These are phyloP conservation scores for Komagataella ulmi DNA, from an alignment of 805 yeast species.

Conservation along the genomic window DNA sequence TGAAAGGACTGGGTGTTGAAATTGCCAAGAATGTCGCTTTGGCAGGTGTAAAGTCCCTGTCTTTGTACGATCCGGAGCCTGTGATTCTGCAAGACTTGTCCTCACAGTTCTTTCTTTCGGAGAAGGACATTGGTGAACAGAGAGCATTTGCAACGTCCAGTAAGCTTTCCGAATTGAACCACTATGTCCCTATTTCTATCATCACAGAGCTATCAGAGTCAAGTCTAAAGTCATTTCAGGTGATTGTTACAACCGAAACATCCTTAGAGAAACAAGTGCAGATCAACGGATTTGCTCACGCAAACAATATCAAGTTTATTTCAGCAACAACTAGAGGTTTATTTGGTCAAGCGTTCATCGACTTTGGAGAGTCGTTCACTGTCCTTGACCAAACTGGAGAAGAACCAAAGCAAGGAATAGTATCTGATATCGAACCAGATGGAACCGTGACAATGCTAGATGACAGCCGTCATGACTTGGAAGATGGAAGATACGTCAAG, in stretches of 20 bases:
- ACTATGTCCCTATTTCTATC: conserved; percentile 77
- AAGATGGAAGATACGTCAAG: conserved; percentile 84
- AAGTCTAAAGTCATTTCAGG: conserved; percentile 49
- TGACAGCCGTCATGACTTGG: conserved; percentile 85
- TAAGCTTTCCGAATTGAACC: conserved; percentile 70
- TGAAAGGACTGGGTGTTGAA: conserved; percentile 89
- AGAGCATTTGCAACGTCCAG: conserved; percentile 63
- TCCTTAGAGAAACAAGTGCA: conserved; percentile 61
- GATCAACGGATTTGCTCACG: conserved; percentile 66
- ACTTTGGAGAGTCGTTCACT: conserved; percentile 72
- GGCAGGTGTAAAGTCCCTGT: conserved; percentile 91
- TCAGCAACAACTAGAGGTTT: conserved; percentile 77
- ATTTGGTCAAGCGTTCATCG: conserved; percentile 82
- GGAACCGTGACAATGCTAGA: conserved; percentile 93
- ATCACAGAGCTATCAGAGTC: conserved; percentile 41
- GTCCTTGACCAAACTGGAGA: conserved; percentile 86
- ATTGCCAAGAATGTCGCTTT: conserved; percentile 93
- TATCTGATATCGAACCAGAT: conserved; percentile 74
- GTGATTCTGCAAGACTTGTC: conserved; percentile 64
- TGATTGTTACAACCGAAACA: conserved; percentile 71
- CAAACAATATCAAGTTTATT: conserved; percentile 63
- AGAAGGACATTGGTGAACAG: conserved; percentile 59
- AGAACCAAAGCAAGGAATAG: conserved; percentile 78
- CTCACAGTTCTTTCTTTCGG: conserved; percentile 73
- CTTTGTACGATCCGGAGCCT: conserved; percentile 70